A percentile compares a stretch with the other conserved stretches of the same genome.
Conservation (phyloP, 2,329 filamentous ascomycete genomes). For the Cercospora sp. region DNA sequence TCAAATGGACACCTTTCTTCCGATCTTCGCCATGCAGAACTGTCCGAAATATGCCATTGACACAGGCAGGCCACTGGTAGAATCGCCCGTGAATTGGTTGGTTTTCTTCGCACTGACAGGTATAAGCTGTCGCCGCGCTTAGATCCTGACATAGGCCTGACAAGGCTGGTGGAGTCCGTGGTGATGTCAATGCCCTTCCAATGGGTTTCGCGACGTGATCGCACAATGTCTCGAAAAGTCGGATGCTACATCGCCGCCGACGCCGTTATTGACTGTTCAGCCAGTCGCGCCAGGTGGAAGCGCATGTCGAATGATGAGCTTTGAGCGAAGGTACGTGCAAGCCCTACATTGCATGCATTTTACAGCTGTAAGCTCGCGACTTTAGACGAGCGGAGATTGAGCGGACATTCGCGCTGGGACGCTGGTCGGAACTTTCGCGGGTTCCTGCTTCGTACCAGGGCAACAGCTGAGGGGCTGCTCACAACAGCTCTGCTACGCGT, state of each 20-base stretch:
- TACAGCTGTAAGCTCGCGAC: background rate
- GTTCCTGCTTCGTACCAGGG: background rate
- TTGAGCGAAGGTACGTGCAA: background rate
- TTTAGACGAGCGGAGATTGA: constrained; percentile 1
- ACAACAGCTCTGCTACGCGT: background rate
- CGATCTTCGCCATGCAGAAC: background rate
- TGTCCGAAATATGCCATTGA: background rate
- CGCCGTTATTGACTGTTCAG: background rate
- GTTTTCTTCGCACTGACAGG: background rate
- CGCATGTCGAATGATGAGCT: background rate
- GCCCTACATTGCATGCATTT: background rate
- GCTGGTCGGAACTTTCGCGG: constrained; percentile 2
- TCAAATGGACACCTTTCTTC: background rate
- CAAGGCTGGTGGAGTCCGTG: background rate
- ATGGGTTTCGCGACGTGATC: background rate
- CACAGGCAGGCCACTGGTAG: background rate
- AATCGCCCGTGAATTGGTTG: background rate
- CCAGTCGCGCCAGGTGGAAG: background rate
- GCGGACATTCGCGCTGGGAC: background rate
- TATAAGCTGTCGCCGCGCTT: background rate
- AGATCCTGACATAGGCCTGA: background rate
- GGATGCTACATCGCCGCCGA: background rate
- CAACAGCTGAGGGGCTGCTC: background rate
- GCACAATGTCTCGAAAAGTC: background rate
- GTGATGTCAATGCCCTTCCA: background rate